These are phyloP conservation scores for Pholiota microspora DNA, from an alignment of 768 basidiomycete genomes.

Conservation along the genomic window DNA sequence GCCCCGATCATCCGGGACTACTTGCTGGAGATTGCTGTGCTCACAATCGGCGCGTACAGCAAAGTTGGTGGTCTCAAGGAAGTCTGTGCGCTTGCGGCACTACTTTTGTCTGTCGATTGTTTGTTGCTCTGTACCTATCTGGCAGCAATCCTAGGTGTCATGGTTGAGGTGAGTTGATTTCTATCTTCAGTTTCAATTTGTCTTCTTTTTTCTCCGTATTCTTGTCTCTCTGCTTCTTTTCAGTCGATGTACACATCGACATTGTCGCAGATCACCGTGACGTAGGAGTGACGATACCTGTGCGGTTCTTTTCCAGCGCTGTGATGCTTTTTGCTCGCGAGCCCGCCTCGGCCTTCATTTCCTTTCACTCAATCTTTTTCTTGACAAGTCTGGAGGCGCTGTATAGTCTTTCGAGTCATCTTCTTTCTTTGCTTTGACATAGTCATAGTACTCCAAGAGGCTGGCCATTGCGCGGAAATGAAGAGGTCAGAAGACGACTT, in stretches of 20 bases:
- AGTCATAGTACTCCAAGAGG: background rate
- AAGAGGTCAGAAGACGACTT: background rate
- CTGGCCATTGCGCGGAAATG: background rate
- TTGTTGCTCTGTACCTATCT: conserved; percentile 88
- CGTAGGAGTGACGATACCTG: too few species aligned
- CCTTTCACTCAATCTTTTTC: background rate
- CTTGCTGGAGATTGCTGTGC: conserved; percentile 85
- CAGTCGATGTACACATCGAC: too few species aligned
- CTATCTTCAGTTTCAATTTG: background rate
- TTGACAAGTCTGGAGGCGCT: background rate
- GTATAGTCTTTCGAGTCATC: background rate
- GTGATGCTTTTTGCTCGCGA: background rate
- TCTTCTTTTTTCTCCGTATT: background rate
- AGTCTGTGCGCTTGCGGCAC: conserved; percentile 91
- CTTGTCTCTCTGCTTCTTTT: too few species aligned
- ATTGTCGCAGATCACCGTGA: too few species aligned
- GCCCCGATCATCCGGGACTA: conserved; percentile 90
- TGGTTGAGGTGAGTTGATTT: conserved; percentile 76
- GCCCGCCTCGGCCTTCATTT: background rate
- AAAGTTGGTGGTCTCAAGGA: conserved; percentile 88
- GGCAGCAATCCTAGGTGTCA: conserved; percentile 84
- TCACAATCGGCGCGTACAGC: conserved; percentile 82
- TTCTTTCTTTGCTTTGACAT: background rate
- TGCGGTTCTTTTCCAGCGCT: too few species aligned
- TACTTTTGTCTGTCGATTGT: conserved; percentile 87